Conservation (phyloP, 2,329 filamentous ascomycete species). For the Ophiocordyceps unilateralis region DNA sequence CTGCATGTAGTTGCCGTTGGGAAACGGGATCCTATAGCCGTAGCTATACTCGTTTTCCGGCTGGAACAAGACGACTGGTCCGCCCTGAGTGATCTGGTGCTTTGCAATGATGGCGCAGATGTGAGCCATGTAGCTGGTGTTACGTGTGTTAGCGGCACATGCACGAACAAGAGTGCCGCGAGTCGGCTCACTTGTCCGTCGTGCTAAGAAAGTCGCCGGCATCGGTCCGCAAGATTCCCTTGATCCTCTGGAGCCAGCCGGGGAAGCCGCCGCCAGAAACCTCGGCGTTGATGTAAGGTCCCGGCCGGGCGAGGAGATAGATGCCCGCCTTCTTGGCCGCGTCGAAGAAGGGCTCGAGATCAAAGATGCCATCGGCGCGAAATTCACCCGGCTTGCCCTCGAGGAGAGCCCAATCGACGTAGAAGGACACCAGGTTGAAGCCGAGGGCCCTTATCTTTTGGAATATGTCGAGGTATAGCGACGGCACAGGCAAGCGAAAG, state of each 20-base stretch:
- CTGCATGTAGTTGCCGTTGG: slow-evolving; percentile 51
- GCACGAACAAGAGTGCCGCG: too few relatives aligned
- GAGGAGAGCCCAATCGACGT: slow-evolving; percentile 60
- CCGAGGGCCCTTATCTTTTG: slow-evolving; percentile 71
- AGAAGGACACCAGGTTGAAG: slow-evolving; percentile 67
- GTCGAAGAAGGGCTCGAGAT: slow-evolving; percentile 57
- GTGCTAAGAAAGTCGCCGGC: slow-evolving; percentile 45
- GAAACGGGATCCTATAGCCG: slow-evolving; percentile 33
- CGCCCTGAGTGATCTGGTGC: slow-evolving; percentile 67
- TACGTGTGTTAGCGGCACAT: neutral
- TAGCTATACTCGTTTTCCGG: slow-evolving; percentile 67
- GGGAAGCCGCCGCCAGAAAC: slow-evolving; percentile 62
- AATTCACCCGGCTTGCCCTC: slow-evolving; percentile 59
- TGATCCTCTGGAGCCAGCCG: slow-evolving; percentile 58
- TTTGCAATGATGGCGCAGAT: slow-evolving; percentile 52
- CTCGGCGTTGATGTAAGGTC: slow-evolving; percentile 69
- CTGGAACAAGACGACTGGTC: slow-evolving; percentile 62
- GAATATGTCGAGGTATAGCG: slow-evolving; percentile 50
- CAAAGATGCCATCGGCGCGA: slow-evolving; percentile 53
- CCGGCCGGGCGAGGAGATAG: slow-evolving; percentile 56
- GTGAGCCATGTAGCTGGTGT: slow-evolving; percentile 36
- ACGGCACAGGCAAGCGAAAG: slow-evolving; percentile 31
- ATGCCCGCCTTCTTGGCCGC: slow-evolving; percentile 57
- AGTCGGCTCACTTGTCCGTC: slow-evolving; percentile 39
- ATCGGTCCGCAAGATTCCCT: slow-evolving; percentile 44